These are phyloP conservation scores for Cutaneotrichosporon sp. DNA, from an alignment of 1,284 basidiomycete genomes.

Conservation along the genomic window DNA sequence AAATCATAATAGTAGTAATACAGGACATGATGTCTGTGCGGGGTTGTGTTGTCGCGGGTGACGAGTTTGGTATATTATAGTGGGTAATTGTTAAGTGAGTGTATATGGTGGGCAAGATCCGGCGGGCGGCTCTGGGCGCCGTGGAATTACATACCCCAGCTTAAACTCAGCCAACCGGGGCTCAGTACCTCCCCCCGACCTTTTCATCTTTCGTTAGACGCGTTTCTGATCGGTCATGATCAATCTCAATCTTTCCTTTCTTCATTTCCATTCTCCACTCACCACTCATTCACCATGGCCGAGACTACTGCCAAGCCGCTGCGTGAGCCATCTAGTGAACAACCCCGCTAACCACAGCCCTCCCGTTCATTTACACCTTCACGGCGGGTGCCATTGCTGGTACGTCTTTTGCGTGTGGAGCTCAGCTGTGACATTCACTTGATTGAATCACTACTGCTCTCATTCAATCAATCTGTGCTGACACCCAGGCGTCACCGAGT, in stretches of 20 bases:
- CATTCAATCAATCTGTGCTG: conserved; percentile 4
- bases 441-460: background rate
- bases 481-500: conserved; percentile 64
- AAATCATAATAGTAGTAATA: background rate
- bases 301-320: conserved; percentile 14
- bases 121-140: background rate
- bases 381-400: conserved; percentile 87
- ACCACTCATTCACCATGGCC: conserved; percentile 11
- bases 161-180: background rate
- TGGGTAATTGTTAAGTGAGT: background rate
- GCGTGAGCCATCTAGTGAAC: conserved; percentile 1
- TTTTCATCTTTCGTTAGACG: background rate
- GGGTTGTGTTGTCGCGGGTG: too few relatives aligned
- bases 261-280: background rate
- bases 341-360: conserved; percentile 27
- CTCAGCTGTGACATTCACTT: too few relatives aligned
- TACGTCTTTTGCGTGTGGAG: conserved; percentile 18
- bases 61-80: too few relatives aligned
- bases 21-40: background rate
- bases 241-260: background rate
- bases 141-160: background rate
- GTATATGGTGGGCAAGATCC: background rate
- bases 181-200: background rate
- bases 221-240: background rate
- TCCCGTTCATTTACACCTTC: conserved; percentile 84